phyloP scores from a whole-genome alignment of 2,329 filamentous ascomycete species.

The Alternaria arbusti region DNA sequence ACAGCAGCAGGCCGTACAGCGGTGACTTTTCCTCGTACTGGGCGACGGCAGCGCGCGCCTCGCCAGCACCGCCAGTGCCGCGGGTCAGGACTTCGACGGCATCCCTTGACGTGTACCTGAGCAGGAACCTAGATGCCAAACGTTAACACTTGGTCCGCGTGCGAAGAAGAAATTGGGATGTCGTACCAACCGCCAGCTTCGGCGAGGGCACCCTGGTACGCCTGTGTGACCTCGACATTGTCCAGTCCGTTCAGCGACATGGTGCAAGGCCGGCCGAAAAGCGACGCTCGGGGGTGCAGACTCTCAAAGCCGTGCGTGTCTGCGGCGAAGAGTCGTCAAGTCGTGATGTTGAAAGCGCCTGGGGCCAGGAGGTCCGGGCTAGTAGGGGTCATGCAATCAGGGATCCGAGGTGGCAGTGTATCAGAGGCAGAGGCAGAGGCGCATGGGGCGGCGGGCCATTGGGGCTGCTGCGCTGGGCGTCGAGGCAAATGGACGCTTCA shows the following conservation, averaged over 20 bases:
- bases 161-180: slow-evolving; percentile 9
- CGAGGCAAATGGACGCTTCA: slow-evolving; percentile 7
- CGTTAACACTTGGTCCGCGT: slow-evolving; percentile 31
- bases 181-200: slow-evolving; percentile 95
- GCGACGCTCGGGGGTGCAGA: slow-evolving; percentile 14
- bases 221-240: slow-evolving; percentile 78
- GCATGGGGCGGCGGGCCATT: slow-evolving; percentile 14
- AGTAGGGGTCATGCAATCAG: slow-evolving; percentile 6
- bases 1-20: slow-evolving; percentile 89
- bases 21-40: slow-evolving; percentile 84
- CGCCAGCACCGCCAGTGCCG: slow-evolving; percentile 81
- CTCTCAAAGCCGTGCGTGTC: slow-evolving; percentile 16
- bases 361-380: slow-evolving; percentile 13
- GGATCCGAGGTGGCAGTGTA: slow-evolving; percentile 8
- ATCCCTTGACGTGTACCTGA: slow-evolving; percentile 90
- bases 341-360: neutral
- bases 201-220: slow-evolving; percentile 77
- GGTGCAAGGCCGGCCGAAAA: slow-evolving; percentile 15
- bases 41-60: slow-evolving; percentile 79
- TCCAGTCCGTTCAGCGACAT: slow-evolving; percentile 99
- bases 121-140: slow-evolving; percentile 74
- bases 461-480: slow-evolving; percentile 12
- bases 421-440: slow-evolving; percentile 12
- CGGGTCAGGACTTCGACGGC: slow-evolving; percentile 78
- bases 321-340: slow-evolving; percentile 11